Base-by-base conservation (phyloP, 139 green algal species). In the Volvox reticuliferus region DNA sequence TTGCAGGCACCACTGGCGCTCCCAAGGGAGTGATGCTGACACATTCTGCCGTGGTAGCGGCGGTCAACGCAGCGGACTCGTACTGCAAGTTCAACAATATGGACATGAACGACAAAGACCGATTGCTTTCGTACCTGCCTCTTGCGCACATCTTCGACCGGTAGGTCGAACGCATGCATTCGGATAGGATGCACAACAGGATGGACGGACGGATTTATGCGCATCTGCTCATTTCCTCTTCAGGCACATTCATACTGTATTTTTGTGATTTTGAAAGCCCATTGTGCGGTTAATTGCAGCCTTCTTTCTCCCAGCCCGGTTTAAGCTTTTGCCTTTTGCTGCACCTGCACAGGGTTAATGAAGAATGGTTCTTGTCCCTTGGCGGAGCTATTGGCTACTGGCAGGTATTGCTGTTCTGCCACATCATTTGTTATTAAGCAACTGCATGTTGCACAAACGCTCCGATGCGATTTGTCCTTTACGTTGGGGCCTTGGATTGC, bases 101-200 rank as follows among this genome's bases (percentile, higher is more conserved):
- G 24, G 20, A 81, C 20, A 88, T 96, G 16, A 86, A 77, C 50
- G 30, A 80, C 0, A 63, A 92, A 1, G 97, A 99, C 82, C 79
- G 93, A 28, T 86, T 96, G 62, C 91, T 98, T 50, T 96, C 93
- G 55, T 99, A 96, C 93, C 95, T 99, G 28, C 97, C 97, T 14
- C 94, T 90, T 55, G 86, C 86, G 97, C 97, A 99, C 96, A 98
- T 99, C 93, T 99, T 98, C 89, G 97, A 99, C 95, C 93, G 95
- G 93, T 96, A 32, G 1, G 92, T 36, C 0, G 1, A 30, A 55
- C 9, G 44, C 44, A 55, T 55, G 44, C 44, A 55, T 55, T 55
- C 5, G 44, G 44, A 55, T 55, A 9, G 44, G 9, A 9, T 14
- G 44, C 44, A 9, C 44, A 55, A 55, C 44, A 55, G 44, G 44